Conservation (phyloP, 1,284 basidiomycete genomes). For the Cryptococcus deneoformans region DNA sequence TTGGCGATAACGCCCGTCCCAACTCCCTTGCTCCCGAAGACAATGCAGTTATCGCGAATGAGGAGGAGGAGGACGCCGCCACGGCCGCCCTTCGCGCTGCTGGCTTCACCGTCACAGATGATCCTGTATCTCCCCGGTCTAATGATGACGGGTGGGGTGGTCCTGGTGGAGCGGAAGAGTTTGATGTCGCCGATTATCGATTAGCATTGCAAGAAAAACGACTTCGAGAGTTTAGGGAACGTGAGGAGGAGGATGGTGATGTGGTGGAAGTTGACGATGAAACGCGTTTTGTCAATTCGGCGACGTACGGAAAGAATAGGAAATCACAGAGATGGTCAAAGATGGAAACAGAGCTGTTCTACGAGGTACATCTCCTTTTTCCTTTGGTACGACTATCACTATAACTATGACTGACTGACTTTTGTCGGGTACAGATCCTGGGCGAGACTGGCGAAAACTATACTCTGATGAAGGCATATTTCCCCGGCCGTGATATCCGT, state of each 20-base stretch:
- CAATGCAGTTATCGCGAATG: neutral
- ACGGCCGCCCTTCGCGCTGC: conserved; percentile 7
- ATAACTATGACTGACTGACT: neutral
- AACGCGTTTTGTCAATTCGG: conserved; percentile 34
- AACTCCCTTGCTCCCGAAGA: too few species aligned
- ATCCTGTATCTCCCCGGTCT: neutral
- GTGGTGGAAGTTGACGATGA: conserved; percentile 34
- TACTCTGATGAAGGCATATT: conserved; percentile 41
- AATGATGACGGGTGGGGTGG: conserved; percentile 6
- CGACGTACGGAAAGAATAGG: conserved; percentile 24
- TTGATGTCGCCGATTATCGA: conserved; percentile 24
- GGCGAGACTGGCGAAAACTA: conserved; percentile 44
- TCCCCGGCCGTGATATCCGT: conserved; percentile 34
- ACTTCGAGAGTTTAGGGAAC: conserved; percentile 2
- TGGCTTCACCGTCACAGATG: conserved; percentile 11
- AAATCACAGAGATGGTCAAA: conserved; percentile 28
- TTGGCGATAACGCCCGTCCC: neutral
- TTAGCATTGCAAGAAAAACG: conserved; percentile 18
- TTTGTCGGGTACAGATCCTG: conserved; percentile 21
- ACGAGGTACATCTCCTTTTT: conserved; percentile 21
- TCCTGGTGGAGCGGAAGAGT: conserved; percentile 8
- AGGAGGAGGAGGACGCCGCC: conserved; percentile 11
- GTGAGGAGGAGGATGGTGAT: conserved; percentile 17
- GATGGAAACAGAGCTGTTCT: conserved; percentile 36
- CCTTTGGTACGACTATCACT: too few species aligned